A percentile compares a stretch with the other conserved stretches of the same genome.
phyloP scores from a whole-genome alignment of 2,329 filamentous ascomycete genomes.

The Acarospora socialis region DNA sequence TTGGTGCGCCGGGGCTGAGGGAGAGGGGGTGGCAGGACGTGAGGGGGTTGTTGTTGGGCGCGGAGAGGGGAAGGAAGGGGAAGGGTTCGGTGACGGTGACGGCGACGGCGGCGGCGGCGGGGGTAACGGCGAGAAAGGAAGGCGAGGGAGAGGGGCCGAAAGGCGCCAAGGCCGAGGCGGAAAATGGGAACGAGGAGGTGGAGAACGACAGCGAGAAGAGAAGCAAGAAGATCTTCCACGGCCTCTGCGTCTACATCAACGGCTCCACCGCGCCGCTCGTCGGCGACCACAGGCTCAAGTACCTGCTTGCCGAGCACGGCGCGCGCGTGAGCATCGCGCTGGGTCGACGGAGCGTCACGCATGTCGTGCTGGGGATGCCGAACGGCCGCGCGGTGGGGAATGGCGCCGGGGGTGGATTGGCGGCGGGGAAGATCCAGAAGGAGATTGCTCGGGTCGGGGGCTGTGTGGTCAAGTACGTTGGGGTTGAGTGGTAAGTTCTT shows the following conservation, averaged over 20 bases:
- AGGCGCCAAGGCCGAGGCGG: too few species aligned
- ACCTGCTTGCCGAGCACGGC: constrained; percentile 59
- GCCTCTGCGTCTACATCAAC: constrained; percentile 70
- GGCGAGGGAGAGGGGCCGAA: constrained; percentile 7
- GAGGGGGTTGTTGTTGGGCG: constrained; percentile 32
- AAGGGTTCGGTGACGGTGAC: constrained; percentile 14
- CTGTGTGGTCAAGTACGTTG: constrained; percentile 62
- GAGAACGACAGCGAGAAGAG: constrained; percentile 6
- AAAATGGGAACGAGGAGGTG: constrained; percentile 2
- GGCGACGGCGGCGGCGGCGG: constrained; percentile 11
- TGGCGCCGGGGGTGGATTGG: constrained; percentile 59
- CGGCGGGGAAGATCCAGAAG: constrained; percentile 64
- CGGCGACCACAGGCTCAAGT: constrained; percentile 77
- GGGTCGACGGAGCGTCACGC: constrained; percentile 61
- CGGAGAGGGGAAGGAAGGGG: constrained; percentile 28
- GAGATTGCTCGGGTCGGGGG: constrained; percentile 58
- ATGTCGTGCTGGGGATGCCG: constrained; percentile 63
- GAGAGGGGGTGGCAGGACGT: constrained; percentile 26
- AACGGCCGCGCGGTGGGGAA: constrained; percentile 24
- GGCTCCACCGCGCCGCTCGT: constrained; percentile 69
- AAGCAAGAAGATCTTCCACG: constrained; percentile 43
- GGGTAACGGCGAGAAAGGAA: constrained; percentile 1
- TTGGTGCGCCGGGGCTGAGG: constrained; percentile 23
- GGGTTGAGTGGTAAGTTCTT: constrained; percentile 56
- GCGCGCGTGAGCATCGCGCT: constrained; percentile 57